Conservation (phyloP, 768 basidiomycete genomes). For the Leucocoprinus sp. region DNA sequence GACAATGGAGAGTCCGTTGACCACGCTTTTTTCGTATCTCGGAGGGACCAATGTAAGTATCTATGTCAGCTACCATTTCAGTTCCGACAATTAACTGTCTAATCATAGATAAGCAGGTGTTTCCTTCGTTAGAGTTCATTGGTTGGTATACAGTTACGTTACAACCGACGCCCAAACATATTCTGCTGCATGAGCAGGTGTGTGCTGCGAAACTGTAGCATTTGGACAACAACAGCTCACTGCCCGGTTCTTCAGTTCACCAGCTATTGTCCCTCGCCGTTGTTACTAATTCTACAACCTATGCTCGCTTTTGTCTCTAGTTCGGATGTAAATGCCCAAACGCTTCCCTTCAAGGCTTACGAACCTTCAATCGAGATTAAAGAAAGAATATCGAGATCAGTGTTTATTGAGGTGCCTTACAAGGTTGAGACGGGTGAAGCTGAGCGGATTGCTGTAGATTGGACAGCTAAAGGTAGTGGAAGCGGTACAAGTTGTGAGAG, state of each 20-base stretch:
- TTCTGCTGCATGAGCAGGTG: conserved; percentile 82
- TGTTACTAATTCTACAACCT: conserved; percentile 73
- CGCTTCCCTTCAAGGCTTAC: conserved; percentile 88
- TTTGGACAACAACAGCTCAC: neutral
- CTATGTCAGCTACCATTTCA: neutral
- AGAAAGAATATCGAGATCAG: conserved; percentile 66
- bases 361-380: conserved; percentile 85
- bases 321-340: conserved; percentile 53
- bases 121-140: conserved; percentile 94
- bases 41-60: conserved; percentile 76
- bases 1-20: conserved; percentile 57
- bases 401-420: conserved; percentile 80
- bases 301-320: conserved; percentile 34
- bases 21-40: conserved; percentile 69
- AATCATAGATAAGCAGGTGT: conserved; percentile 87
- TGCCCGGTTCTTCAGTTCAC: conserved; percentile 51
- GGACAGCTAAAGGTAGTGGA: conserved; percentile 81
- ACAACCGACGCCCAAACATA: conserved; percentile 67
- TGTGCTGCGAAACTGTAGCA: neutral
- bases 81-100: conserved; percentile 8
- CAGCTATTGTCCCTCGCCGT: conserved; percentile 77
- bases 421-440: conserved; percentile 97
- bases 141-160: conserved; percentile 94
- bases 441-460: conserved; percentile 97
- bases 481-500: conserved; percentile 72